These are phyloP conservation scores for Ceratocystis papillata DNA, from an alignment of 2,329 filamentous ascomycete genomes.

Conservation along the genomic window DNA sequence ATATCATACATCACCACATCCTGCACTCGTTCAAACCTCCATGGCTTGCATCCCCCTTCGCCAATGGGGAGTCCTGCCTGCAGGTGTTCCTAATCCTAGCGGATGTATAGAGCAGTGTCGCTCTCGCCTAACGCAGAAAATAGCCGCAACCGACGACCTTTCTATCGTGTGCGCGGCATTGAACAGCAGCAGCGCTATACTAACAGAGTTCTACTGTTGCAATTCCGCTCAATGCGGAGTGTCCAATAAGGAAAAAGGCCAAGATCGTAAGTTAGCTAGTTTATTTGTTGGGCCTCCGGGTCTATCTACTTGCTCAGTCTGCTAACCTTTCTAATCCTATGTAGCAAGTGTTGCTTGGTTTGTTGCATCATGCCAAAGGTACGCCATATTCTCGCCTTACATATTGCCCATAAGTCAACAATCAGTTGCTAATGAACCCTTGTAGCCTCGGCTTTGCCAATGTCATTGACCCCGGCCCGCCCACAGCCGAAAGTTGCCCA, in stretches of 20 bases:
- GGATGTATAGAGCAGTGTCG: conserved; percentile 23
- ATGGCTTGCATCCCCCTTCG: conserved; percentile 5
- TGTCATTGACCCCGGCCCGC: conserved; percentile 20
- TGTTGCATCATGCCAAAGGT: conserved; percentile 23
- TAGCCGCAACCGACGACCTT: conserved; percentile 18
- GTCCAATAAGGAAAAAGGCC: conserved; percentile 18
- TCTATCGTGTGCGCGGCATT: conserved; percentile 18
- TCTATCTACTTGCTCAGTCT: neutral
- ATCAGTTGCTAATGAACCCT: neutral
- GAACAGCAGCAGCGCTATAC: neutral
- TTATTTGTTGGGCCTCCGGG: neutral
- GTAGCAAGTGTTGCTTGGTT: conserved; percentile 24
- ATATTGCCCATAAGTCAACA: neutral
- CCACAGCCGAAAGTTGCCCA: conserved; percentile 12
- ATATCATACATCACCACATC: neutral
- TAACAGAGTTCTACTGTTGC: conserved; percentile 25
- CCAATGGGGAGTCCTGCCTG: neutral
- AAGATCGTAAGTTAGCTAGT: conserved; percentile 23
- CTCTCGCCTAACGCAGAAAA: conserved; percentile 19
- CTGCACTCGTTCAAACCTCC: neutral
- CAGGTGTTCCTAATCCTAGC: conserved; percentile 24
- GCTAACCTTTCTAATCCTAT: neutral
- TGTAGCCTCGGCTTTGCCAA: conserved; percentile 23
- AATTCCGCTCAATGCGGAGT: conserved; percentile 25
- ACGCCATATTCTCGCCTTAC: neutral